A percentile compares a stretch with the other conserved stretches of the same genome.
Conservation (phyloP, 169 alveolate genomes). For the Eimeria zaria region DNA sequence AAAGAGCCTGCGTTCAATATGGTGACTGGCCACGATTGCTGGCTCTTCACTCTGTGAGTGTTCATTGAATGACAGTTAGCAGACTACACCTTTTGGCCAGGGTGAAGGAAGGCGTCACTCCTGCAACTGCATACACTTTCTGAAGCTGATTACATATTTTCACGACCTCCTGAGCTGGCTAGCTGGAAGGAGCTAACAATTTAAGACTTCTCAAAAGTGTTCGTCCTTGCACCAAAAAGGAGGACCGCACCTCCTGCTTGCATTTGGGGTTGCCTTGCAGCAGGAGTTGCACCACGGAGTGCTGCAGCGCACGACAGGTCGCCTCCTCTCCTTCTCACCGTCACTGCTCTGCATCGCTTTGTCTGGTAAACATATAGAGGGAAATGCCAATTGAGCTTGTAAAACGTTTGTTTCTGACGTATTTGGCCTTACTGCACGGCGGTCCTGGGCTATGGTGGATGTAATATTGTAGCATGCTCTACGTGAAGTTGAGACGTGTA, state of each 20-base stretch:
- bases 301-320: background rate
- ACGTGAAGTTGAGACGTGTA: background rate
- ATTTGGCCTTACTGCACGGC: too few relatives aligned
- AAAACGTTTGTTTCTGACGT: too few relatives aligned
- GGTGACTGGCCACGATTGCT: background rate
- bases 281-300: too few relatives aligned
- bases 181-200: background rate
- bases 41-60: background rate
- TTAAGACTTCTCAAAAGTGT: background rate
- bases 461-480: background rate
- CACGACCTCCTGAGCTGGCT: background rate
- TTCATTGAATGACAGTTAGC: background rate
- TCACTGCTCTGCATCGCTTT: too few relatives aligned
- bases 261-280: too few relatives aligned
- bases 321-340: background rate
- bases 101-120: background rate
- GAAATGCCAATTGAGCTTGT: too few relatives aligned
- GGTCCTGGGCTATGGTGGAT: too few relatives aligned
- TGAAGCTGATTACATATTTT: background rate
- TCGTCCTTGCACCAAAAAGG: background rate
- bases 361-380: too few relatives aligned
- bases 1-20: background rate
- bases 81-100: background rate
- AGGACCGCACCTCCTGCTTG: too few relatives aligned
- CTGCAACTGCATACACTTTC: background rate